A percentile compares a stretch with the other conserved stretches of the same genome.
phyloP scores from a whole-genome alignment of 176 grass and related monocot species.

The Dactylis glomerata region DNA sequence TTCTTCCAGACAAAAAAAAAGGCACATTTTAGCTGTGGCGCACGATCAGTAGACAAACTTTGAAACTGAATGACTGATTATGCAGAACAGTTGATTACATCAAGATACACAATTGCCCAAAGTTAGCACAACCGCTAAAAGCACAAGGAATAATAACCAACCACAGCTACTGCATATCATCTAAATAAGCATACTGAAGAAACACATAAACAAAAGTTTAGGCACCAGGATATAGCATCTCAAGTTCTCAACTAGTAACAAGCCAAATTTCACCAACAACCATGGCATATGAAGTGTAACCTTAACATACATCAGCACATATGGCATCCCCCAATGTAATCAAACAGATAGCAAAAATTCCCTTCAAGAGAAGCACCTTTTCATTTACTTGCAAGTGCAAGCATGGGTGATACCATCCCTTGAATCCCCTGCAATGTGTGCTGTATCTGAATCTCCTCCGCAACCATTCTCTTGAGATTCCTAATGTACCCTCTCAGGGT shows the following conservation, averaged over 20 bases:
- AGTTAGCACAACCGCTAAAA: background rate
- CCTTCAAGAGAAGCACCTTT: conserved; percentile 13
- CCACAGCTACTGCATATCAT: background rate
- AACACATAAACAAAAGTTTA: background rate
- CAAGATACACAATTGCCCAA: background rate
- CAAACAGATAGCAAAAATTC: background rate
- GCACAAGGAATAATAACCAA: background rate
- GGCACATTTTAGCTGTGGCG: background rate
- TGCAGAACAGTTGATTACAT: background rate
- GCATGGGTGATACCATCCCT: conserved; percentile 89
- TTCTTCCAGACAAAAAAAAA: background rate
- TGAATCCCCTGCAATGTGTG: conserved; percentile 79
- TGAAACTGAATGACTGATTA: background rate
- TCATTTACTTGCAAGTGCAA: conserved; percentile 68
- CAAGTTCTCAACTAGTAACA: background rate
- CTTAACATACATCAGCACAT: background rate
- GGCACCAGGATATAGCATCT: background rate
- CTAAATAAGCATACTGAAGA: background rate
- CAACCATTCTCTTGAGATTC: conserved; percentile 62
- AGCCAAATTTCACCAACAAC: conserved; percentile 10
- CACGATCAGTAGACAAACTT: background rate
- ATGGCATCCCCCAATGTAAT: background rate
- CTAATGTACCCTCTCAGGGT: conserved; percentile 53
- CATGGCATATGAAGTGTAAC: conserved; percentile 11
- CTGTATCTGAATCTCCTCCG: conserved; percentile 82